phyloP scores from a whole-genome alignment of 306 rosid genomes.

The Astragalus glycyphyllos region DNA sequence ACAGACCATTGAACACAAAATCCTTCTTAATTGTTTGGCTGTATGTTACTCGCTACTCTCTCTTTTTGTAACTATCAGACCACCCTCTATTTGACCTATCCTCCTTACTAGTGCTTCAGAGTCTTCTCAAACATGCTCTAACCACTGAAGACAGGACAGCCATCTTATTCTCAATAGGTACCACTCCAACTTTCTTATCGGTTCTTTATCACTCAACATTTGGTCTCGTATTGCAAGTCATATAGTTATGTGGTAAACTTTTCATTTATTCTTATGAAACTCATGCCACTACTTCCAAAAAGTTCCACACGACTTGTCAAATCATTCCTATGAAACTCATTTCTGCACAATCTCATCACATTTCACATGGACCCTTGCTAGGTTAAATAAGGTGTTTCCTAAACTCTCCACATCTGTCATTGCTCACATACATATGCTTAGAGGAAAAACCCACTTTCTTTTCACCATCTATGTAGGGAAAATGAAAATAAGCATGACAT shows the following conservation, averaged over 20 bases:
- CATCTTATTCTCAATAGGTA: not conserved
- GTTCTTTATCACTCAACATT: not conserved
- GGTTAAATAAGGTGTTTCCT: not conserved
- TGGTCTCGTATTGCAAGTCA: not conserved
- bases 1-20: not conserved
- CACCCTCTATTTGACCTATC: not conserved
- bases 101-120: not conserved
- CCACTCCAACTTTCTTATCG: not conserved
- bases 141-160: conserved; percentile 5
- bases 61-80: not conserved
- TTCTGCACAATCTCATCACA: conserved; percentile 13
- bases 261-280: not conserved
- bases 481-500: conserved; percentile 27
- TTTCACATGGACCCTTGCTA: not conserved
- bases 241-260: not conserved
- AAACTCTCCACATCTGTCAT: too few relatives aligned
- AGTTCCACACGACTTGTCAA: conserved; percentile 10
- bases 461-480: conserved; percentile 13
- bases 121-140: not conserved
- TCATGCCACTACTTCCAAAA: conserved; percentile 18
- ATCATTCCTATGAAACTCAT: conserved; percentile 20
- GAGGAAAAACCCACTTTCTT: conserved; percentile 14
- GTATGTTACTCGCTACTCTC: not conserved
- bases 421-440: not conserved
- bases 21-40: not conserved